phyloP scores from a whole-genome alignment of 2,329 filamentous ascomycete genomes.

The Lithohypha guttulata region DNA sequence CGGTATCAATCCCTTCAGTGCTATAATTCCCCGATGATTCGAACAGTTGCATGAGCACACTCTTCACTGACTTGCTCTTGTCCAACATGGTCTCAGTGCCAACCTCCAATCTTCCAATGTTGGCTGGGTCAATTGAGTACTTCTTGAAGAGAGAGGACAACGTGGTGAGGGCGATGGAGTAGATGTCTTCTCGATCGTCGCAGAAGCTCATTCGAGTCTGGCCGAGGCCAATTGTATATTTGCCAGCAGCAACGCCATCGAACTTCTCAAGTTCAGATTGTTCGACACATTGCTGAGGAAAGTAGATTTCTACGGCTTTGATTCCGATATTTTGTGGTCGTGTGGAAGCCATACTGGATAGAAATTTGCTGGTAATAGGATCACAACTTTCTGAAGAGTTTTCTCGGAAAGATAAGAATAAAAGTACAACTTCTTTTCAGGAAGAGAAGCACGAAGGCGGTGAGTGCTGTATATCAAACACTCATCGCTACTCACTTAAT shows the following conservation, averaged over 20 bases:
- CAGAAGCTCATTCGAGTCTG: slow-evolving; percentile 91
- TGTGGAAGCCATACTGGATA: slow-evolving; percentile 52
- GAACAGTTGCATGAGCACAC: slow-evolving; percentile 77
- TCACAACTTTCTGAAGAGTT: too few species aligned
- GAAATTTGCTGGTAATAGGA: too few species aligned
- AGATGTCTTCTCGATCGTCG: slow-evolving; percentile 87
- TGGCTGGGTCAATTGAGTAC: slow-evolving; percentile 69
- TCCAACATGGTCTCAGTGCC: slow-evolving; percentile 77
- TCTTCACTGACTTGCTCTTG: slow-evolving; percentile 88
- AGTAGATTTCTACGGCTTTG: slow-evolving; percentile 86
- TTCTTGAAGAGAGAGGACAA: slow-evolving; percentile 68
- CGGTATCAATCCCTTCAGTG: slow-evolving; percentile 70
- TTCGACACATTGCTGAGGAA: slow-evolving; percentile 79
- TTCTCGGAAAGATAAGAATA: too few species aligned
- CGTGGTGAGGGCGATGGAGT: slow-evolving; percentile 71
- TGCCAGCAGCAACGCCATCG: slow-evolving; percentile 69
- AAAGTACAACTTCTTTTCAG: too few species aligned
- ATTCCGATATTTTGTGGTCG: slow-evolving; percentile 83
- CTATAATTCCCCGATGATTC: slow-evolving; percentile 62
- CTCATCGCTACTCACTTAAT: background rate
- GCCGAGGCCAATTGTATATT: slow-evolving; percentile 84
- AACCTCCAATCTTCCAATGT: slow-evolving; percentile 71
- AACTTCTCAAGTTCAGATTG: slow-evolving; percentile 75
- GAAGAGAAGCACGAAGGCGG: background rate
- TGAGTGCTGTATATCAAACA: background rate